These are phyloP conservation scores for Leishmania tropica DNA, from an alignment of 208 protist species.

Conservation along the genomic window DNA sequence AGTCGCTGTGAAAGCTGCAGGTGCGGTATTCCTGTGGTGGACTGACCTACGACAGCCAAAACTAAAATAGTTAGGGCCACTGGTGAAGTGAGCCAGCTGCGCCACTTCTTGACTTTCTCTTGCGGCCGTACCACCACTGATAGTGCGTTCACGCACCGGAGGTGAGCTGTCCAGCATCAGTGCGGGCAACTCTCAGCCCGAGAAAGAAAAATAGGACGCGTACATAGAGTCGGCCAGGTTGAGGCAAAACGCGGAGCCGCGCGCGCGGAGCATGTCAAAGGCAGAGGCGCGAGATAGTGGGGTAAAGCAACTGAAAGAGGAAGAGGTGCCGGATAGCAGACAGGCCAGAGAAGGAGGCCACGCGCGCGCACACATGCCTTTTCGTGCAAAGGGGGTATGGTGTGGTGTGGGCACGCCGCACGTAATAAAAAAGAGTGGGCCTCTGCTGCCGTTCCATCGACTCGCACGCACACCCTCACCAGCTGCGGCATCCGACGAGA, in stretches of 20 bases:
- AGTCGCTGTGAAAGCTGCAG: not conserved
- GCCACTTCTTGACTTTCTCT: not conserved
- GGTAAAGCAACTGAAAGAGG: no score
- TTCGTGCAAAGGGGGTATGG: not conserved
- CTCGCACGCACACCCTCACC: not conserved
- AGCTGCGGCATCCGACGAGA: not conserved
- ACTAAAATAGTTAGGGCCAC: not conserved
- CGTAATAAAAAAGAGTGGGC: not conserved
- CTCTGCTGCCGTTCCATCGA: not conserved
- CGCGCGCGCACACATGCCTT: not conserved
- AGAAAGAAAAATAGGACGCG: not conserved
- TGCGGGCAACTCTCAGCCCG: not conserved
- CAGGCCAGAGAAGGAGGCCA: no score
- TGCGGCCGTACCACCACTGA: not conserved
- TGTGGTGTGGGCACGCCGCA: not conserved
- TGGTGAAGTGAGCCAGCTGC: not conserved
- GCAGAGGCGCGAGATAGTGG: no score
- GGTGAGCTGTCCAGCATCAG: not conserved
- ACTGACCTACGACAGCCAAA: not conserved
- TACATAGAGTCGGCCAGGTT: not conserved
- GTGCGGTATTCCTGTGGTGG: not conserved
- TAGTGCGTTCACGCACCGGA: not conserved
- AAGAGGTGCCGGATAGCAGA: no score
- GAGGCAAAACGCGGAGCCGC: not conserved
- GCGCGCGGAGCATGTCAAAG: no score